Conservation (phyloP, 2,329 filamentous ascomycete genomes). For the Bipolaris cookei region DNA sequence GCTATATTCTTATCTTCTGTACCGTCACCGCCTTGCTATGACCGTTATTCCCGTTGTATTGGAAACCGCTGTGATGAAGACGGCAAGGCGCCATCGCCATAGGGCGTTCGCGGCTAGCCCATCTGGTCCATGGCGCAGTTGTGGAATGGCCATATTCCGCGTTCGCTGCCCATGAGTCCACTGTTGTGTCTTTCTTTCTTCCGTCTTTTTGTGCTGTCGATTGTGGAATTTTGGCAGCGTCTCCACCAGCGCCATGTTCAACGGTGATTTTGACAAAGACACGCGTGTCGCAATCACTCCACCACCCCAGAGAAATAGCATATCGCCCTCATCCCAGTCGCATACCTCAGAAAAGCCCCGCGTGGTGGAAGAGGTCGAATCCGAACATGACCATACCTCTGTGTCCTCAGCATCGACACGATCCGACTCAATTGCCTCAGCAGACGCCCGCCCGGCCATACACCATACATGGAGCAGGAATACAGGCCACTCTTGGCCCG, state of each 20-base stretch:
- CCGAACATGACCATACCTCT: slow-evolving; percentile 28
- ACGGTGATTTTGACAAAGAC: slow-evolving; percentile 17
- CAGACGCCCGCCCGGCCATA: slow-evolving; percentile 34
- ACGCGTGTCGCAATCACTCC: slow-evolving; percentile 7
- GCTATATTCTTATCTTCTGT: neutral
- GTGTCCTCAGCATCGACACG: slow-evolving; percentile 35
- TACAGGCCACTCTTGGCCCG: slow-evolving; percentile 37
- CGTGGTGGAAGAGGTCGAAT: slow-evolving; percentile 13
- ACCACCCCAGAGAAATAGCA: neutral
- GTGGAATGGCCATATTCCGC: neutral
- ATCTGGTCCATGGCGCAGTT: slow-evolving; percentile 4
- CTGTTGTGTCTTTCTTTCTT: neutral
- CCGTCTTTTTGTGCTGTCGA: slow-evolving; percentile 1
- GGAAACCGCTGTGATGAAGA: slow-evolving; percentile 4
- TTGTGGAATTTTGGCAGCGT: slow-evolving; percentile 2
- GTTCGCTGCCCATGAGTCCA: neutral
- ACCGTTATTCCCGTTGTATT: slow-evolving; percentile 12
- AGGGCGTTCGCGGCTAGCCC: slow-evolving; percentile 11
- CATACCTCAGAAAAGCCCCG: slow-evolving; percentile 10
- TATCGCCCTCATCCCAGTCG: slow-evolving; percentile 3
- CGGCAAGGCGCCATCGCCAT: slow-evolving; percentile 3
- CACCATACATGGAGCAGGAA: slow-evolving; percentile 46
- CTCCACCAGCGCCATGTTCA: slow-evolving; percentile 16
- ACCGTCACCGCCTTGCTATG: neutral
- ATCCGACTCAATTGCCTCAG: slow-evolving; percentile 27